Evolutionary conservation across 1,284 basidiomycete genomes (phyloP), one percentile per base, ranked within the genome.

Genomic region (Marasmius sp.): DNA sequence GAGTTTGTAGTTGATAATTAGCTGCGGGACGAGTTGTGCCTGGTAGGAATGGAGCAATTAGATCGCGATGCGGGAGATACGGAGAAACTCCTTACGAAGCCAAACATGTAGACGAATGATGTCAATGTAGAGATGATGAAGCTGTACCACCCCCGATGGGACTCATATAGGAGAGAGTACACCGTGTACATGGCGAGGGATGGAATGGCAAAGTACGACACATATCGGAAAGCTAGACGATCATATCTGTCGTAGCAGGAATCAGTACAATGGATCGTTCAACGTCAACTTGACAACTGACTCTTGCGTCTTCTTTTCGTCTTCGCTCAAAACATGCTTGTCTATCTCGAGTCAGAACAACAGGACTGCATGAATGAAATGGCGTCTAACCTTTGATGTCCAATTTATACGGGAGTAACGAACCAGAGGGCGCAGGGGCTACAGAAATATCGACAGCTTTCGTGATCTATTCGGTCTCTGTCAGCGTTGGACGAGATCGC

Each of bases 231-330:
- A 1, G 94, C 94, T 50, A 95, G 80, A 67, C 85, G 85, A 79
- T 96, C 93, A 71, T 89, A 93, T 77, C 91, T 92, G 67, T 57
- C 56, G 34, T 39, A 51, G 50, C 48, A 60, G 65, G 59, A 67
- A 68, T 78, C 71, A 50, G 70, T 71, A 55, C 71, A 66, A 10
- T 65, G 61, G 59, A 73, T 51, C 55, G 55, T 38, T 43, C 60
- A 20, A 45, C 57, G 50, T 36, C 51, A 54, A 20, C 45, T 45
- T 45, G 16, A 61, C 41, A 20, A 74, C 89, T 73, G 79, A 96
- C 88, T 98, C 95, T 75, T 98, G 95, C n/a, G 97, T 98, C 79
- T 92, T 95, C 81, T 92, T 94, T 79, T 98, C 97, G 68, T 98
- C 95, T 70, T 97, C 95, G 64, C 83, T 91, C 12, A 98, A 82